Conservation (phyloP, 2,329 filamentous ascomycete species). For the Verticillium alfalfae region DNA sequence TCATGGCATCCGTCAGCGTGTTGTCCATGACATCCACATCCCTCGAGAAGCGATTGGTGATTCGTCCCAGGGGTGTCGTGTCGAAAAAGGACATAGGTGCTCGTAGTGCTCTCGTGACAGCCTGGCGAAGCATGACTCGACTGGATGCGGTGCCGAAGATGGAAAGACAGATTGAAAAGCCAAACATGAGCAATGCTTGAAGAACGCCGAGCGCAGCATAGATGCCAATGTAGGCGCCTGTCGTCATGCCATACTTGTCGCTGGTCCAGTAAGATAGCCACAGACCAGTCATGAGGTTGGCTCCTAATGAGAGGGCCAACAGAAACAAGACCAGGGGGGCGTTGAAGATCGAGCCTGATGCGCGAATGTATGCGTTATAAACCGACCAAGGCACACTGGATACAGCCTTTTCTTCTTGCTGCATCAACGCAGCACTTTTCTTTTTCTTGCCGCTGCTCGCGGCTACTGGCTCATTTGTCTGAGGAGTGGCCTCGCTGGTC, state of each 20-base stretch:
- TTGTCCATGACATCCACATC: conserved; percentile 98
- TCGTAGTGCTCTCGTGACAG: conserved; percentile 70
- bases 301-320: conserved; percentile 68
- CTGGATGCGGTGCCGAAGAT: conserved; percentile 76
- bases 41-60: conserved; percentile 92
- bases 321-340: conserved; percentile 58
- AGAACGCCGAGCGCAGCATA: conserved; percentile 65
- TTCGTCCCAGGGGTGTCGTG: conserved; percentile 88
- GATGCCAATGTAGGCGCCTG: conserved; percentile 66
- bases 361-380: conserved; percentile 70
- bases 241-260: conserved; percentile 62
- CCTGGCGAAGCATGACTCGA: conserved; percentile 73
- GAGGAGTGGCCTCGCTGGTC: conserved; percentile 45
- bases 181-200: conserved; percentile 72
- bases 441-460: conserved; percentile 47
- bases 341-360: conserved; percentile 67
- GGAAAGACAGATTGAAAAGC: conserved; percentile 73
- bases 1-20: conserved; percentile 78
- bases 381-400: conserved; percentile 75
- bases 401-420: conserved; percentile 63
- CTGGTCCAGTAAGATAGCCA: conserved; percentile 96
- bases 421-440: conserved; percentile 63
- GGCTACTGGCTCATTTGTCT: conserved; percentile 31
- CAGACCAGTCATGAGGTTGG: conserved; percentile 81
- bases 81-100: conserved; percentile 91